Conservation (phyloP, 257 asterid species). For the Ballota nigra region DNA sequence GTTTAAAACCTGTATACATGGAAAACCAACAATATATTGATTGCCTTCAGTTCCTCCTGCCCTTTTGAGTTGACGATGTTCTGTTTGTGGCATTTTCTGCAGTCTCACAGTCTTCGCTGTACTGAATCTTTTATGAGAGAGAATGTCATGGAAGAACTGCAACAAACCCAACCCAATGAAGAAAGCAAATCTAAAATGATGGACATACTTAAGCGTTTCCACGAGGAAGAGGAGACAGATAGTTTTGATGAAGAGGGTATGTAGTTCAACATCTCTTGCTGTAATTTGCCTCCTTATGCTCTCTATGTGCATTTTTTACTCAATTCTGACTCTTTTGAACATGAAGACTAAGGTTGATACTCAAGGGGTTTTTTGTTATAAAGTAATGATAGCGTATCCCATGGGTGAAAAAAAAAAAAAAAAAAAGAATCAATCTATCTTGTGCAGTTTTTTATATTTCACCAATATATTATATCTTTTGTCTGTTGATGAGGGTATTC, state of each 20-base stretch:
- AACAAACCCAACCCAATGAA: constrained; percentile 53
- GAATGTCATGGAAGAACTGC: constrained; percentile 73
- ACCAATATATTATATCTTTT: background rate
- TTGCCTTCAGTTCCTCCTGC: background rate
- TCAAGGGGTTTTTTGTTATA: background rate
- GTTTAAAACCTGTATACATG: background rate
- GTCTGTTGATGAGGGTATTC: background rate
- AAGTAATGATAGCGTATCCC: no score
- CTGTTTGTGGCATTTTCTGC: constrained; percentile 24
- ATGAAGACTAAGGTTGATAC: background rate
- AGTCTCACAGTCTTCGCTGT: constrained; percentile 86
- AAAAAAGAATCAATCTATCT: background rate
- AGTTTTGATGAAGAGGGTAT: constrained; percentile 59
- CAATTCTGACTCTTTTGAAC: constrained; percentile 7
- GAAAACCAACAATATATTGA: background rate
- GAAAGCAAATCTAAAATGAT: constrained; percentile 70
- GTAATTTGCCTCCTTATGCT: constrained; percentile 6
- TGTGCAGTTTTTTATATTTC: background rate
- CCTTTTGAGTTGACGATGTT: constrained; percentile 6
- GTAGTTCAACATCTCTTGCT: constrained; percentile 9
- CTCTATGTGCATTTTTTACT: background rate
- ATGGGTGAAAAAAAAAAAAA: background rate
- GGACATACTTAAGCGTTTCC: constrained; percentile 83
- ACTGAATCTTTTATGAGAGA: constrained; percentile 91
- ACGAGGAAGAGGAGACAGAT: constrained; percentile 59